Conservation (phyloP, 2,329 filamentous ascomycete species). For the Aspergillus vadensis region DNA sequence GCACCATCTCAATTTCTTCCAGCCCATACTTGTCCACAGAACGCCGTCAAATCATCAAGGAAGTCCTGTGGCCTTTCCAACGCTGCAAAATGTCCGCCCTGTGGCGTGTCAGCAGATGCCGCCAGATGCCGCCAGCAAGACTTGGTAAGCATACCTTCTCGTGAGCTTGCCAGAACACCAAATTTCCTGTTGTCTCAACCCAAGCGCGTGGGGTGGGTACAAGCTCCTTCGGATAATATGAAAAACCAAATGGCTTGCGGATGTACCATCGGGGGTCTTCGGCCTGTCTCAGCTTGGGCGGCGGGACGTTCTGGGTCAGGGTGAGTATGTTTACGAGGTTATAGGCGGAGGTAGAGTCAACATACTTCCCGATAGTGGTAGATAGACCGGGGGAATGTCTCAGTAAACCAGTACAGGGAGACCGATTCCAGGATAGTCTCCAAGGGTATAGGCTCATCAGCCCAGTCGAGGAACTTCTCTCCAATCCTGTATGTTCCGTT, state of each 20-base stretch:
- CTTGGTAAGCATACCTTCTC: constrained; percentile 28
- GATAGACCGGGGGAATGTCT: constrained; percentile 39
- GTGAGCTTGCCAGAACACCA: constrained; percentile 43
- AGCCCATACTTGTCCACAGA: constrained; percentile 35
- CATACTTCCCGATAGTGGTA: constrained; percentile 37
- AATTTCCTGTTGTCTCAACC: constrained; percentile 40
- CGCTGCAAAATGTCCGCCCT: constrained; percentile 59
- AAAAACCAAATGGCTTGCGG: constrained; percentile 52
- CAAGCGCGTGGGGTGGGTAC: constrained; percentile 42
- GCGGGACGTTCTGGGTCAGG: constrained; percentile 10
- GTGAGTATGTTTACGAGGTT: background rate
- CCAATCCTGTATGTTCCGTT: constrained; percentile 36
- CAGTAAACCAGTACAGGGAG: constrained; percentile 44
- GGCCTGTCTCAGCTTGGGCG: background rate
- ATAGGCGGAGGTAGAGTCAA: background rate
- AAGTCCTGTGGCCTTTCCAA: constrained; percentile 47
- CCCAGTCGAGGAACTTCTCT: constrained; percentile 45
- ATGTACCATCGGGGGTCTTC: constrained; percentile 28
- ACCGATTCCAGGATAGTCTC: constrained; percentile 39
- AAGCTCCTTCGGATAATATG: constrained; percentile 49
- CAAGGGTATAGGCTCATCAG: constrained; percentile 33
- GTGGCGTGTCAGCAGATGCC: background rate
- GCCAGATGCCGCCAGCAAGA: background rate
- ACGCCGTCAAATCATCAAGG: constrained; percentile 47
- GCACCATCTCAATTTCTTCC: background rate